Conservation (phyloP, 148 eudicot genomes). For the Bassia scoparia region DNA sequence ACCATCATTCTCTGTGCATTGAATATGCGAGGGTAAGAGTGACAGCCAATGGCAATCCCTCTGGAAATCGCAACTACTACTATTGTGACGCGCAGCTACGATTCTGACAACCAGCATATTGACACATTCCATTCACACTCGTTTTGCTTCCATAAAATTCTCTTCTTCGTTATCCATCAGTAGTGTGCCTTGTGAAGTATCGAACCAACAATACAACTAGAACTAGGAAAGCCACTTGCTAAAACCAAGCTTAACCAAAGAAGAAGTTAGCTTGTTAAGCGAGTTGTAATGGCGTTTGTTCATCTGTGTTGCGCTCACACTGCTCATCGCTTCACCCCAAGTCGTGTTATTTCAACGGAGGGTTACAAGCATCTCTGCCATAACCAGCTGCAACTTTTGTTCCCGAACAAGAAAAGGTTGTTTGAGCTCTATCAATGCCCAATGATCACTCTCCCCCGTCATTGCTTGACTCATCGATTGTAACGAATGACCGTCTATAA, state of each 20-base stretch:
- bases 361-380: constrained; percentile 31
- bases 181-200: constrained; percentile 34
- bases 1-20: constrained; percentile 39
- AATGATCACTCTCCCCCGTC: constrained; percentile 38
- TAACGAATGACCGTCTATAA: constrained; percentile 27
- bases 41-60: constrained; percentile 36
- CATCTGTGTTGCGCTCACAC: constrained; percentile 22
- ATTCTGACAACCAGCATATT: constrained; percentile 25
- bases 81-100: constrained; percentile 36
- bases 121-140: constrained; percentile 20
- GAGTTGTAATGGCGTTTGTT: constrained; percentile 30
- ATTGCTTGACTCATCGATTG: constrained; percentile 37
- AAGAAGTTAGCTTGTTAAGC: constrained; percentile 34
- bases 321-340: constrained; percentile 40
- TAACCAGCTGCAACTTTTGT: constrained; percentile 35
- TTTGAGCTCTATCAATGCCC: constrained; percentile 5
- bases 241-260: constrained; percentile 32
- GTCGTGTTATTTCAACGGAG: constrained; percentile 32
- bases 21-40: constrained; percentile 36
- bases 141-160: constrained; percentile 28
- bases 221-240: constrained; percentile 29
- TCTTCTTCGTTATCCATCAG: constrained; percentile 22
- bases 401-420: constrained; percentile 33
- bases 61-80: constrained; percentile 38
- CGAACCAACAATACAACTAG: constrained; percentile 31